Evolutionary conservation across 371 early-diverging fungal species (phyloP).

Genomic region (Mucor velutinosus): DNA sequence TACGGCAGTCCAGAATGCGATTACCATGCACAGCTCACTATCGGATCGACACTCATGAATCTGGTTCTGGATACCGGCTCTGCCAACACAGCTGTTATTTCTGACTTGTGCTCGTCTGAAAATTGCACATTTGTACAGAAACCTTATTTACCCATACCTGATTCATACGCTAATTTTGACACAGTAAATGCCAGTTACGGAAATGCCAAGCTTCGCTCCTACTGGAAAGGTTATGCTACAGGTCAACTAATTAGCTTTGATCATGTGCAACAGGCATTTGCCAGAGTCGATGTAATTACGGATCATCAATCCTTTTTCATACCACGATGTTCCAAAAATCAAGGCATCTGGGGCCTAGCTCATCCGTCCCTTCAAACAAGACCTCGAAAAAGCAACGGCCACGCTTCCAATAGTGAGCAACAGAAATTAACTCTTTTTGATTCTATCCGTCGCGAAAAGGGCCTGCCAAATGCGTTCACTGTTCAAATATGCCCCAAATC

Average conservation of each 20-base stretch:
- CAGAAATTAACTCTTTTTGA: conserved; percentile 5
- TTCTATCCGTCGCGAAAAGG: conserved; percentile 6
- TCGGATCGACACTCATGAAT: conserved; percentile 12
- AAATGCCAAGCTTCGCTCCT: conserved; percentile 6
- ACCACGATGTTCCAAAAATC: conserved; percentile 8
- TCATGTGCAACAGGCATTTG: neutral
- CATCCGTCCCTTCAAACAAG: conserved; percentile 5
- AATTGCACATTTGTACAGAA: conserved; percentile 13
- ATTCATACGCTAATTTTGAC: neutral
- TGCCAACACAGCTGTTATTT: conserved; percentile 10
- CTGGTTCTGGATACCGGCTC: conserved; percentile 15
- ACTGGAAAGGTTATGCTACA: conserved; percentile 12
- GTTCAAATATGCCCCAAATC: conserved; percentile 16
- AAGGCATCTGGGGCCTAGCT: conserved; percentile 15
- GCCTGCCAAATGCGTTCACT: conserved; percentile 11
- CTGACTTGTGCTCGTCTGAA: neutral
- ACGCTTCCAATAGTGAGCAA: neutral
- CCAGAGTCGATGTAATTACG: conserved; percentile 5
- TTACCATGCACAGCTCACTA: conserved; percentile 12
- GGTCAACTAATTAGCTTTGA: conserved; percentile 5
- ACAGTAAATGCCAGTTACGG: conserved; percentile 13
- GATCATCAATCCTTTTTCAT: conserved; percentile 11
- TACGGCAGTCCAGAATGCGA: conserved; percentile 14
- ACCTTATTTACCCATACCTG: conserved; percentile 8
- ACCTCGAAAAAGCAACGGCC: neutral